These are phyloP conservation scores for Solanum peruvianum DNA, from an alignment of 257 asterid genomes.

Conservation along the genomic window DNA sequence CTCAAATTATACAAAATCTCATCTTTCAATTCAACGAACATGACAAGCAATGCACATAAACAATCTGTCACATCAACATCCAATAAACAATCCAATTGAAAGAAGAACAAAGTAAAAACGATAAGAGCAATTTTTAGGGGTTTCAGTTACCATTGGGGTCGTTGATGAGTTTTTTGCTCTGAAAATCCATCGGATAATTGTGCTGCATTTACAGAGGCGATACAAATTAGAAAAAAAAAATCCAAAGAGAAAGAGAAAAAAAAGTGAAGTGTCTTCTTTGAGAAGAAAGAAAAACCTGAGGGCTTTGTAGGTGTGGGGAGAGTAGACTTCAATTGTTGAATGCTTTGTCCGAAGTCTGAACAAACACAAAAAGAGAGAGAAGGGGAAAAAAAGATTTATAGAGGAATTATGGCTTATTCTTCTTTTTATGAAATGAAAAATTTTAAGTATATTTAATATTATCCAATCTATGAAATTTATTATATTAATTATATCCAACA, in stretches of 20 bases:
- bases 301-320: neutral
- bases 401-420: neutral
- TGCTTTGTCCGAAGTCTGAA: neutral
- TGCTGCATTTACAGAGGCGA: neutral
- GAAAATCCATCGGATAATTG: constrained; percentile 38
- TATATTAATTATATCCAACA: neutral
- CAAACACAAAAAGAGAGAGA: neutral
- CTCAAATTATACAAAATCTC: neutral
- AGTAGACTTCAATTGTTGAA: neutral
- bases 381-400: neutral
- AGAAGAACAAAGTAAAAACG: neutral
- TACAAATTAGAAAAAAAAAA: neutral
- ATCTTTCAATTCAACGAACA: neutral
- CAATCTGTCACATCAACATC: neutral
- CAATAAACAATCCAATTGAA: neutral
- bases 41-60: neutral
- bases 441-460: neutral
- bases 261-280: neutral
- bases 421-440: neutral
- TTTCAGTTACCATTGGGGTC: constrained; percentile 61
- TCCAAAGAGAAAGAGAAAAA: neutral
- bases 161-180: constrained; percentile 80
- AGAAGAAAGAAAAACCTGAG: neutral
- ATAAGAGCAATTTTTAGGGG: neutral
- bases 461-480: neutral